These are phyloP conservation scores for Salix purpurea DNA, from an alignment of 345 rosid species.

Conservation along the genomic window DNA sequence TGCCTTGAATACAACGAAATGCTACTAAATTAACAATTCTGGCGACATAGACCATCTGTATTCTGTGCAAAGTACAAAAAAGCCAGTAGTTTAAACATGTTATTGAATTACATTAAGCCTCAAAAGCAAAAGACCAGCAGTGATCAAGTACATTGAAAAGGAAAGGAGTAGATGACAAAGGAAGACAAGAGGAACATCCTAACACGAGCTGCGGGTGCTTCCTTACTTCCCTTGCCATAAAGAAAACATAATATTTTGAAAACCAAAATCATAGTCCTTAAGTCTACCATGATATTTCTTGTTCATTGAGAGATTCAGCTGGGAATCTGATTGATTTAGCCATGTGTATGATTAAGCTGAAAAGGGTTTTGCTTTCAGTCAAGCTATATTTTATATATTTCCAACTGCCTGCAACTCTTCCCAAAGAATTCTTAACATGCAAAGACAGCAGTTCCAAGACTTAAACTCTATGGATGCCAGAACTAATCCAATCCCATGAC, in stretches of 20 bases:
- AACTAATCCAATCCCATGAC: slow-evolving; percentile 10
- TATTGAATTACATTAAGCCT: slow-evolving; percentile 18
- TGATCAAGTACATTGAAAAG: slow-evolving; percentile 10
- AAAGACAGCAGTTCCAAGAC: slow-evolving; percentile 5
- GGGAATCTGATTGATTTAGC: slow-evolving; percentile 15
- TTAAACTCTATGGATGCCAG: slow-evolving; percentile 4
- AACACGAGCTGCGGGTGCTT: slow-evolving; percentile 13
- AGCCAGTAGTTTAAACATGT: slow-evolving; percentile 12
- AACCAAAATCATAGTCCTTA: slow-evolving; percentile 22
- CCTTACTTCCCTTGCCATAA: not conserved
- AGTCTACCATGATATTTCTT: slow-evolving; percentile 27
- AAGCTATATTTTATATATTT: slow-evolving; percentile 17
- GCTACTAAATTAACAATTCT: slow-evolving; percentile 16
- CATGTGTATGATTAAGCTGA: slow-evolving; percentile 26
- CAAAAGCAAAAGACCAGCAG: slow-evolving; percentile 27
- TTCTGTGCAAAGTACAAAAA: slow-evolving; percentile 27
- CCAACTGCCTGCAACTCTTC: slow-evolving; percentile 31
- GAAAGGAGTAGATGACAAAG: not conserved
- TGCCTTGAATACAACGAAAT: slow-evolving; percentile 16
- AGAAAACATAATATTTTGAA: slow-evolving; percentile 23
- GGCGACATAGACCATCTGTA: slow-evolving; percentile 34
- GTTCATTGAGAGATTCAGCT: slow-evolving; percentile 30
- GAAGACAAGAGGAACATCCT: slow-evolving; percentile 7
- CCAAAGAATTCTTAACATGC: slow-evolving; percentile 20
- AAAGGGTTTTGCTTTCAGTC: slow-evolving; percentile 33